Evolutionary conservation across 225 moss, liverwort and hornwort species (phyloP).

Genomic region (Rhytidiadelphus loreus): DNA sequence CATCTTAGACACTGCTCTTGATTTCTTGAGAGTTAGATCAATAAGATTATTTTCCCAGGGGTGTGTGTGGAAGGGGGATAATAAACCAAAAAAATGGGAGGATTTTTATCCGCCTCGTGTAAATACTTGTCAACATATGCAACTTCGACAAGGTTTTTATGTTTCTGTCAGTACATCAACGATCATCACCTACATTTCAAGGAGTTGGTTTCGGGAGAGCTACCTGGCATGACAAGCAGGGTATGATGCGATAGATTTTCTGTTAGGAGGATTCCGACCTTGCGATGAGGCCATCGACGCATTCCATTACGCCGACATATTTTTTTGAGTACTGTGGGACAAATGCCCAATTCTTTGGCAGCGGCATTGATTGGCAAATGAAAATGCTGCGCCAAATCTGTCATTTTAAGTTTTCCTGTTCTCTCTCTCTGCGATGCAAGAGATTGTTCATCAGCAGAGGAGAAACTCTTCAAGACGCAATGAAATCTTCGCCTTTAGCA

Average conservation of each 20-base stretch:
- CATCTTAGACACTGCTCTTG: background rate
- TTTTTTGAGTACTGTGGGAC: conserved; percentile 96
- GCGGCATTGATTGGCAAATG: conserved; percentile 98
- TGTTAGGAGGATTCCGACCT: conserved; percentile 41
- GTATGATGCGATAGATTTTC: background rate
- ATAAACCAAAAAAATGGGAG: background rate
- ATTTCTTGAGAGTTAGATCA: background rate
- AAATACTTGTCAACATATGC: background rate
- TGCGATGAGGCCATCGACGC: conserved; percentile 99
- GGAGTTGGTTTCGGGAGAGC: background rate
- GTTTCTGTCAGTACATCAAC: background rate
- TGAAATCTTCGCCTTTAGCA: background rate
- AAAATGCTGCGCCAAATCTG: conserved; percentile 94
- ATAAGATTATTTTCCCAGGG: background rate
- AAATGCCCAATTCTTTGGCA: conserved; percentile 97
- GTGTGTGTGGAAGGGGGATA: background rate
- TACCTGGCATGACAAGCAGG: background rate
- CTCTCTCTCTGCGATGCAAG: conserved; percentile 72
- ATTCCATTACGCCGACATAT: conserved; percentile 98
- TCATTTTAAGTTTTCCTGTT: conserved; percentile 99
- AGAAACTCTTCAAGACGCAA: background rate
- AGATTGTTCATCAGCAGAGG: background rate
- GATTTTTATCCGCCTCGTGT: background rate
- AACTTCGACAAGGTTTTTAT: background rate
- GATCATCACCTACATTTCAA: background rate